Percentiles rank a stretch among this genome's conserved stretches.
phyloP scores from a whole-genome alignment of 2,329 filamentous ascomycete species.

The Pseudogymnoascus verrucosus region DNA sequence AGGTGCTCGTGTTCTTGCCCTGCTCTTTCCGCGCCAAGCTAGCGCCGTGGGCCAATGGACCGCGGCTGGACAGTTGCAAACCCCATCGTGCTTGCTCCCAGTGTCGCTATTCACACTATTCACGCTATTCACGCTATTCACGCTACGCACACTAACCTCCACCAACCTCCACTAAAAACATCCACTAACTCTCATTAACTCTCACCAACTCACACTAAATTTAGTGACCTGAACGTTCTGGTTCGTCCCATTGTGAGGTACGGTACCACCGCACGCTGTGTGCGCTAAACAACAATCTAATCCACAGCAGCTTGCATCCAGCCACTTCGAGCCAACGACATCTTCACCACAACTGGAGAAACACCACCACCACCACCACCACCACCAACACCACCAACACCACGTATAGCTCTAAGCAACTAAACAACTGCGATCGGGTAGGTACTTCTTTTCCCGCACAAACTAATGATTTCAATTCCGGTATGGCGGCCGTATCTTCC shows the following conservation, averaged over 20 bases:
- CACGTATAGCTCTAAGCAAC: background rate
- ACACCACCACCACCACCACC: background rate
- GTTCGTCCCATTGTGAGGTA: background rate
- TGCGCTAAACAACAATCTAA: background rate
- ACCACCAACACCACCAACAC: no score
- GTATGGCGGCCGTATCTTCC: background rate
- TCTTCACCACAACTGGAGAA: background rate
- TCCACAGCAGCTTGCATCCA: slow-evolving; percentile 1
- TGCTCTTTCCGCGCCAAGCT: background rate
- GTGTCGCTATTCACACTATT: background rate
- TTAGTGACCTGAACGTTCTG: background rate
- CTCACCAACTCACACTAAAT: background rate
- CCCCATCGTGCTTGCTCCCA: background rate
- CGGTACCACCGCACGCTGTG: background rate
- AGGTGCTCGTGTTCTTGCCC: background rate
- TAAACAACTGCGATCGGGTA: background rate
- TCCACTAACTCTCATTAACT: background rate
- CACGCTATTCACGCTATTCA: background rate
- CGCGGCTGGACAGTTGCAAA: background rate
- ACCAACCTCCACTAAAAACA: background rate
- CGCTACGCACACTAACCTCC: background rate
- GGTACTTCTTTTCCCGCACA: background rate
- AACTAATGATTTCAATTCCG: background rate
- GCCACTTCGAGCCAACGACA: background rate
- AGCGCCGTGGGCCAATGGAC: background rate